Evolutionary conservation across 2,329 filamentous ascomycete species (phyloP), one percentile per base, ranked within the genome.

Genomic region (Fusarium floridanum): DNA sequence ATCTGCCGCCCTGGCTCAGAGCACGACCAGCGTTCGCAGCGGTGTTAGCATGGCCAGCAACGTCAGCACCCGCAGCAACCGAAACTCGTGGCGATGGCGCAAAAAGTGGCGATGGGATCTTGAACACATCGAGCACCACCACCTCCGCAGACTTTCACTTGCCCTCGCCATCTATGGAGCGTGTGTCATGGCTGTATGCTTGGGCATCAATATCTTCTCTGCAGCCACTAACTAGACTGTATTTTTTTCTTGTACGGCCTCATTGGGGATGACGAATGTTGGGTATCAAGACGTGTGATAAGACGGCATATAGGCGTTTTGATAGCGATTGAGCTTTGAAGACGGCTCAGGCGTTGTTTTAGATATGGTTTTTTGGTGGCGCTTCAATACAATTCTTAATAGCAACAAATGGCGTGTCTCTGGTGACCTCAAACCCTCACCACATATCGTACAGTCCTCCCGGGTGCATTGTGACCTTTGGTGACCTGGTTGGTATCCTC

Each of bases 141-240:
- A 88, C 87, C 82, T 98, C 64, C 88, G 97, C 68, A 93, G 91
- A 78, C 83, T 94, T 72, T 92, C 95, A 63, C 85, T 98, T 56
- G 92, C 86, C 1, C 85, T 99, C 69, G 92, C 94, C 9, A 86
- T 95, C 10, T 99, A 99, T 80, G 97, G 97, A 22, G 76, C 94
- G 10, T 84, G 93, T 59, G 95, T 99, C 63, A 98, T 99, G 97
- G 85, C 94, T 32, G 92, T 96, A 57, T 98, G 95, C 81, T 84
- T 99, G 77, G 85, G 90, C 50, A 95, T 95, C 80, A 98, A 98
- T 81, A 91, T 93, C 16, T 93, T 98, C 78, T 95, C 97, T 77
- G 87, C 65, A 87, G 88, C 66, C 90, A 93, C 84, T 94, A 83
- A 76, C 36, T 76, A 76, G 69, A 70, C 43, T 68, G 27, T 53